phyloP scores from a whole-genome alignment of 345 rosid species.

The Hibiscus tridactylites region DNA sequence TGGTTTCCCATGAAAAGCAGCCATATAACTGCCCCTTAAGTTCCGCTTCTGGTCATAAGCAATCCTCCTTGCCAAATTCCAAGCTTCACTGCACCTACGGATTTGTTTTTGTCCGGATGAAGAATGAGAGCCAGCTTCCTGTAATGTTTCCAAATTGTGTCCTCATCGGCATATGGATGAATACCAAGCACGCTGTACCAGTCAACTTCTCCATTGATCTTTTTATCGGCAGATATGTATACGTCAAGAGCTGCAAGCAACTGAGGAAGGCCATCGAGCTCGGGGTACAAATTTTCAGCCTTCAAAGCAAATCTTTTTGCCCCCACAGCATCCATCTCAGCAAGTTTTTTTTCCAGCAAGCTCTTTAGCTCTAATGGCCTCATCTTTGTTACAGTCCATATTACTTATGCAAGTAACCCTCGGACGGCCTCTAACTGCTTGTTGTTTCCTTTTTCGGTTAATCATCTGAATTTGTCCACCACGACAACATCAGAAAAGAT shows the following conservation, averaged over 20 bases:
- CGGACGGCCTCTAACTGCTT: background rate
- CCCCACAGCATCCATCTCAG: conserved; percentile 24
- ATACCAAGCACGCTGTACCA: conserved; percentile 45
- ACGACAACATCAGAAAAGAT: conserved; percentile 8
- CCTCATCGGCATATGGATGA: conserved; percentile 32
- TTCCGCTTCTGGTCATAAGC: conserved; percentile 38
- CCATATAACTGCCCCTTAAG: background rate
- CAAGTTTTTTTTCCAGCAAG: conserved; percentile 25
- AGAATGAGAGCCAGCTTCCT: conserved; percentile 29
- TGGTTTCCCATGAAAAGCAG: conserved; percentile 7
- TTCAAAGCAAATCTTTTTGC: conserved; percentile 30
- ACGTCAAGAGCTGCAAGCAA: conserved; percentile 35
- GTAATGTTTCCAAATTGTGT: conserved; percentile 26
- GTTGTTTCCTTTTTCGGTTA: background rate
- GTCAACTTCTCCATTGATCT: conserved; percentile 33
- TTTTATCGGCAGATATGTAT: conserved; percentile 16
- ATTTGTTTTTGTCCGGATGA: conserved; percentile 35
- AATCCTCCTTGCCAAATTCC: conserved; percentile 27
- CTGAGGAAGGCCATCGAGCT: conserved; percentile 38
- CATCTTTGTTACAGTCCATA: conserved; percentile 34
- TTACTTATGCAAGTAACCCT: background rate
- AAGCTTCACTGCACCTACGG: conserved; percentile 42
- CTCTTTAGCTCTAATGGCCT: conserved; percentile 30
- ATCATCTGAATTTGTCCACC: background rate
- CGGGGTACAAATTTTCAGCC: conserved; percentile 29